A percentile compares a stretch with the other conserved stretches of the same genome.
These are phyloP conservation scores for Ceratonia siliqua DNA, from an alignment of 306 rosid genomes.

Conservation along the genomic window DNA sequence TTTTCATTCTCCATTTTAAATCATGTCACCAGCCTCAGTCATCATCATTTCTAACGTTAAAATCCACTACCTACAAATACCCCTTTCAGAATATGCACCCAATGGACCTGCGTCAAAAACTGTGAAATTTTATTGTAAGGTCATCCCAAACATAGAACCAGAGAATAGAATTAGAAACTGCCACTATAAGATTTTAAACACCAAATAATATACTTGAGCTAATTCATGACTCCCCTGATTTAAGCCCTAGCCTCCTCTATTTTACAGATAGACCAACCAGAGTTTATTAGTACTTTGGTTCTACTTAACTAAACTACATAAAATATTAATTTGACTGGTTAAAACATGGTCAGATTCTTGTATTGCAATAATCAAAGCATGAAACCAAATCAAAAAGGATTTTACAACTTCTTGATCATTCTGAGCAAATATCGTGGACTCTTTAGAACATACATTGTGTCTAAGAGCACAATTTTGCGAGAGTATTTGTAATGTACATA, in stretches of 20 bases:
- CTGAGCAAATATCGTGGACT: not conserved
- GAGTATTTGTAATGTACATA: constrained; percentile 24
- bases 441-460: constrained; percentile 24
- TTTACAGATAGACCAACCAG: not conserved
- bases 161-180: not conserved
- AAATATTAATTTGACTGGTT: too few species aligned
- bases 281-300: too few species aligned
- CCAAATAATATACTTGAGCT: not conserved
- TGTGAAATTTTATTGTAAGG: constrained; percentile 12
- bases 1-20: constrained; percentile 15
- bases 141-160: not conserved
- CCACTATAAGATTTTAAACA: not conserved
- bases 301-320: too few species aligned
- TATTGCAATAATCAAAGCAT: constrained; percentile 25
- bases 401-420: constrained; percentile 32
- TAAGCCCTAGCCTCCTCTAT: not conserved
- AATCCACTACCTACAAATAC: constrained; percentile 26
- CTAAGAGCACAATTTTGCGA: not conserved
- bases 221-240: not conserved
- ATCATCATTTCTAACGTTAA: constrained; percentile 26
- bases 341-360: constrained; percentile 31
- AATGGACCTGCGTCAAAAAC: constrained; percentile 39
- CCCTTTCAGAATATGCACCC: constrained; percentile 29
- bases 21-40: constrained; percentile 28
- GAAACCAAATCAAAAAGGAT: not conserved